Percentiles rank a stretch among this genome's conserved stretches.
Evolutionary conservation across 2,329 filamentous ascomycete species (phyloP).

Genomic region (Aquanectria penicillioides): DNA sequence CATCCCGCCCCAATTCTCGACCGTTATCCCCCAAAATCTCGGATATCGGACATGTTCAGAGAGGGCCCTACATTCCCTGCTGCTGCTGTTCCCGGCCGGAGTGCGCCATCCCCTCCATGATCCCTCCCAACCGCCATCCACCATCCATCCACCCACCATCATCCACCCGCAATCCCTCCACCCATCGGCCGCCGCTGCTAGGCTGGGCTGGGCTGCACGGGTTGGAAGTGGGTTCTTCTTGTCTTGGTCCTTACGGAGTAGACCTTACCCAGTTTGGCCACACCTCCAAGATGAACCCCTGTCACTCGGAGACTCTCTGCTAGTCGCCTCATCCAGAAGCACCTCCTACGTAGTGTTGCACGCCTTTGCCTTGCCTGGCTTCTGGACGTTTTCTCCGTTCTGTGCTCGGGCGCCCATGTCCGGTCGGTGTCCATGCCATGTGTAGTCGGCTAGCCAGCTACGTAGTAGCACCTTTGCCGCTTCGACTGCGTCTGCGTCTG

Average conservation of each 20-base stretch:
- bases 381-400: too few relatives aligned
- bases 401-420: neutral
- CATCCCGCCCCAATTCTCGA: slow-evolving; percentile 15
- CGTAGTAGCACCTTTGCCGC: slow-evolving; percentile 10
- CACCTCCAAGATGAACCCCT: slow-evolving; percentile 19
- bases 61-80: neutral
- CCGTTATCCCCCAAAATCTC: slow-evolving; percentile 9
- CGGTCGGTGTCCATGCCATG: neutral
- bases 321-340: slow-evolving; percentile 19
- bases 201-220: slow-evolving; percentile 8
- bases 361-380: neutral
- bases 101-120: neutral
- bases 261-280: slow-evolving; percentile 15
- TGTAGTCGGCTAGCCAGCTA: slow-evolving; percentile 9
- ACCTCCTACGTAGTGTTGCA: slow-evolving; percentile 11
- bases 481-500: slow-evolving; percentile 7
- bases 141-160: neutral
- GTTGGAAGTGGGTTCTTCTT: slow-evolving; percentile 10
- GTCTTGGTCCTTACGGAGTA: neutral
- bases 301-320: slow-evolving; percentile 12
- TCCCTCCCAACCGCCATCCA: neutral
- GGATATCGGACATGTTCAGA: slow-evolving; percentile 14
- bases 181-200: slow-evolving; percentile 1
- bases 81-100: neutral
- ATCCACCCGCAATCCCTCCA: neutral